Evolutionary conservation across 352 stramenopile species (phyloP).

Genomic region (Globisporangium uncinulatum): DNA sequence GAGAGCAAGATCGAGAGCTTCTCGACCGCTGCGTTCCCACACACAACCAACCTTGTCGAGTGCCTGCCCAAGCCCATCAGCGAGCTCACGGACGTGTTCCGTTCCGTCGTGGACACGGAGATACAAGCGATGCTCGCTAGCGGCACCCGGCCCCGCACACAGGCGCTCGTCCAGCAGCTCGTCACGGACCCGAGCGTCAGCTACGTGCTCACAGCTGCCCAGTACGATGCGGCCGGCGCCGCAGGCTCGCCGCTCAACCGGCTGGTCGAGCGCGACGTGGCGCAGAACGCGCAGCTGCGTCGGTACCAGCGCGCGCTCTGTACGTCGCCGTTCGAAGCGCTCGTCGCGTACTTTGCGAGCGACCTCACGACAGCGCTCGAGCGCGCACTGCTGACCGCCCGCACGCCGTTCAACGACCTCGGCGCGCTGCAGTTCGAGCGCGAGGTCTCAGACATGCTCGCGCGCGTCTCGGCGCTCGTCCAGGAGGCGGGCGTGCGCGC

Average conservation of each 20-base stretch:
- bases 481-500: conserved; percentile 48
- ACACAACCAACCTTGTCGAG: conserved; percentile 53
- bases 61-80: conserved; percentile 67
- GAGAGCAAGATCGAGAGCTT: conserved; percentile 56
- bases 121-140: conserved; percentile 53
- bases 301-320: conserved; percentile 61
- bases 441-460: conserved; percentile 60
- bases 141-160: conserved; percentile 38
- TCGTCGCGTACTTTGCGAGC: conserved; percentile 55
- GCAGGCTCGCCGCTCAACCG: conserved; percentile 59
- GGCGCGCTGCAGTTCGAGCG: conserved; percentile 75
- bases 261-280: conserved; percentile 62
- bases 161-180: conserved; percentile 33
- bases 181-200: conserved; percentile 40
- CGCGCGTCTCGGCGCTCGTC: conserved; percentile 43
- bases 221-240: conserved; percentile 61
- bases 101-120: conserved; percentile 67
- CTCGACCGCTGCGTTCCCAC: conserved; percentile 36
- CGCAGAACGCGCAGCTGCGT: conserved; percentile 55
- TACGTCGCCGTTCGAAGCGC: conserved; percentile 50
- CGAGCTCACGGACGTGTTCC: conserved; percentile 66
- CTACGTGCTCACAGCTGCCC: conserved; percentile 56
- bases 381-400: conserved; percentile 32
- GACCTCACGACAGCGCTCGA: conserved; percentile 62
- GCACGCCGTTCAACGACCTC: conserved; percentile 74